These are phyloP conservation scores for Blechomonas ayalai DNA, from an alignment of 208 protist genomes.

Conservation along the genomic window DNA sequence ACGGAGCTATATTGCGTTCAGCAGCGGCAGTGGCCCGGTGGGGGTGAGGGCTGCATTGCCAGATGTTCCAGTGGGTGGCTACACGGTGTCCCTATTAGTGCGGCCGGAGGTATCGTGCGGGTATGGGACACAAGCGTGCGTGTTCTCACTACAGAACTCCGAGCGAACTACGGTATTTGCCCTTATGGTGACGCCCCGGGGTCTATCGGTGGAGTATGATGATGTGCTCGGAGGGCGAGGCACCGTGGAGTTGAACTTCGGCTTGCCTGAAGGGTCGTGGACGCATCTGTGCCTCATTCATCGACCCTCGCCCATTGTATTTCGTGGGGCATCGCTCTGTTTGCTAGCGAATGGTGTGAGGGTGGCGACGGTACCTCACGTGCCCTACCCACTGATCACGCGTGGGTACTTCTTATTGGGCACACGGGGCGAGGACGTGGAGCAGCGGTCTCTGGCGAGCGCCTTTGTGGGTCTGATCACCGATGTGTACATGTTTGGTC, in stretches of 20 bases:
- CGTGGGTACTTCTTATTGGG: constrained; percentile 48
- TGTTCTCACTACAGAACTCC: constrained; percentile 33
- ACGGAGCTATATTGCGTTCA: constrained; percentile 19
- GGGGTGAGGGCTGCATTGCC: constrained; percentile 45
- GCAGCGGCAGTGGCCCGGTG: constrained; percentile 16
- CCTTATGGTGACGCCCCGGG: constrained; percentile 8
- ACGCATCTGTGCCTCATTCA: constrained; percentile 29
- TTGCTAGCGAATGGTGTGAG: constrained; percentile 49
- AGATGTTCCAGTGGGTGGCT: constrained; percentile 61
- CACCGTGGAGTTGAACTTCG: constrained; percentile 11
- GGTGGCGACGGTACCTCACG: constrained; percentile 8
- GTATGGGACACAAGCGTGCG: constrained; percentile 9
- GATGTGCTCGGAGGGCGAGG: constrained; percentile 8
- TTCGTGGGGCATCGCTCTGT: constrained; percentile 18
- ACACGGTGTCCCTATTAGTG: constrained; percentile 64
- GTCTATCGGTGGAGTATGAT: constrained; percentile 9
- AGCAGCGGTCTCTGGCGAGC: constrained; percentile 25
- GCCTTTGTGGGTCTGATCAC: constrained; percentile 65
- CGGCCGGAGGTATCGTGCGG: constrained; percentile 36
- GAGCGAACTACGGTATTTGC: constrained; percentile 21
- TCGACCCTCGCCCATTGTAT: constrained; percentile 11
- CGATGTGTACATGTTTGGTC: constrained; percentile 53
- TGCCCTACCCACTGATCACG: constrained; percentile 42
- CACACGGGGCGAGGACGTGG: constrained; percentile 44
- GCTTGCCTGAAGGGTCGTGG: constrained; percentile 13